Evolutionary conservation across 1,139 yeast species (phyloP), one percentile per base, ranked within the genome.

Genomic region (Magnusiomyces paraingens): DNA sequence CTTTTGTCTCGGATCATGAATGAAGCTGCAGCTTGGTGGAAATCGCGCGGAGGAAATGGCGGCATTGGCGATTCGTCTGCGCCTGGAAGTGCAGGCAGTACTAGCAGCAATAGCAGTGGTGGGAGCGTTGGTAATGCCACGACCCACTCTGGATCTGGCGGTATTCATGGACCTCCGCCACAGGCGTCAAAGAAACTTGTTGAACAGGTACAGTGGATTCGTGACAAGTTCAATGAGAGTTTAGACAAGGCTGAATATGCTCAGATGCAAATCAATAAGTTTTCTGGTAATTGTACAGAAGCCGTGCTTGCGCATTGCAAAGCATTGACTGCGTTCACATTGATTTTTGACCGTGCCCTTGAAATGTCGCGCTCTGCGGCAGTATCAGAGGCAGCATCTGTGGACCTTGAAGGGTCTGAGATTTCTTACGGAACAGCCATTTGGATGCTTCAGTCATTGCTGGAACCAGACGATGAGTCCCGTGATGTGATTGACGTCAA

Each of bases 301-400:
- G 29, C 41, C 18, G 47, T 38, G 38, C 20, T 45, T 14, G 44
- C 32, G 18, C 18, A 39, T 3, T 10, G 32, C 26, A 29, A 40
- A 3, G 55, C 53, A 47, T 71, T 83, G 6, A 77, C 85, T 52
- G 90, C 95, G 1, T 97, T 91, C 67, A 86, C 86, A 66, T 76
- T 93, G 59, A 81, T 93, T 29, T 91, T 90, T 70, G 97, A 91
- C 62, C 78, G 98, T 47, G 97, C 98, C 1, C 76, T 91, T 63
- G 98, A 93, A 64, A 87, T 91, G 76, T 86, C 96, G 1, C 80
- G 95, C 62, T 82, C 82, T 55, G 96, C 98, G 0, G 98, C 98
- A 0, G 85, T 85, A 52, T 83, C 84, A 65, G 99, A 93, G 69
- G 75, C 89, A 61, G 82, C 81, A 15, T n/a, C 29, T 17, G 88